These are phyloP conservation scores for Trichoderma citrinoviride DNA, from an alignment of 2,329 filamentous ascomycete species.

Conservation along the genomic window DNA sequence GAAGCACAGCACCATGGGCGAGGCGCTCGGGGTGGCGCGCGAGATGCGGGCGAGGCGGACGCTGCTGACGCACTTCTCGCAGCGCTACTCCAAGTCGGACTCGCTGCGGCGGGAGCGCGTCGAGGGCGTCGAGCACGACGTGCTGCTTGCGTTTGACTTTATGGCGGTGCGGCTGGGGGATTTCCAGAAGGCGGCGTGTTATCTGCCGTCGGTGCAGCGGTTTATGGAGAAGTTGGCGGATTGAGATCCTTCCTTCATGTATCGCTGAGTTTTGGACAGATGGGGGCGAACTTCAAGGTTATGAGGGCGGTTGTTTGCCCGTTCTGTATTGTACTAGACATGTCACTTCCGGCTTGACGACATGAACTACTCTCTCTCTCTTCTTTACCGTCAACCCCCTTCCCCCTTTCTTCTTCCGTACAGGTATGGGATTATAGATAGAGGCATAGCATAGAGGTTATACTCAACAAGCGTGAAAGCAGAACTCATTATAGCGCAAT, in stretches of 20 bases:
- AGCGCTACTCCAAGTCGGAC: conserved; percentile 75
- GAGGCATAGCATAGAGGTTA: not conserved
- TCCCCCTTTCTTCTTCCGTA: too few species aligned
- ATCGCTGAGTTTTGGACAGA: too few species aligned
- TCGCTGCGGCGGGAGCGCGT: conserved; percentile 37
- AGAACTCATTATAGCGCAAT: too few species aligned
- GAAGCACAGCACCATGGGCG: conserved; percentile 83
- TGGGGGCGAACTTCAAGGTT: too few species aligned
- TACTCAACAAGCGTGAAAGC: too few species aligned
- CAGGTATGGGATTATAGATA: not conserved
- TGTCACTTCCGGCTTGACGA: too few species aligned
- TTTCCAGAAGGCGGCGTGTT: conserved; percentile 63
- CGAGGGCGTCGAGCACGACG: conserved; percentile 36
- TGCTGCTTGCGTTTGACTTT: conserved; percentile 74
- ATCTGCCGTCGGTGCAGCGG: conserved; percentile 53
- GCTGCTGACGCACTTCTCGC: conserved; percentile 90
- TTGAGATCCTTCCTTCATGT: not conserved
- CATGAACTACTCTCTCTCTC: not conserved
- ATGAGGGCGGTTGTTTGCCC: too few species aligned
- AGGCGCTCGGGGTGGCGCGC: conserved; percentile 75
- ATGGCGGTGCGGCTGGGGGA: conserved; percentile 72
- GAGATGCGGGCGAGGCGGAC: conserved; percentile 77
- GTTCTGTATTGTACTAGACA: too few species aligned
- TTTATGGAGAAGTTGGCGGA: conserved; percentile 48
- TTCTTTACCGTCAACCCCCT: not conserved